Base-by-base conservation (phyloP, 257 asterid genomes). In the Haberlea rhodopensis region DNA sequence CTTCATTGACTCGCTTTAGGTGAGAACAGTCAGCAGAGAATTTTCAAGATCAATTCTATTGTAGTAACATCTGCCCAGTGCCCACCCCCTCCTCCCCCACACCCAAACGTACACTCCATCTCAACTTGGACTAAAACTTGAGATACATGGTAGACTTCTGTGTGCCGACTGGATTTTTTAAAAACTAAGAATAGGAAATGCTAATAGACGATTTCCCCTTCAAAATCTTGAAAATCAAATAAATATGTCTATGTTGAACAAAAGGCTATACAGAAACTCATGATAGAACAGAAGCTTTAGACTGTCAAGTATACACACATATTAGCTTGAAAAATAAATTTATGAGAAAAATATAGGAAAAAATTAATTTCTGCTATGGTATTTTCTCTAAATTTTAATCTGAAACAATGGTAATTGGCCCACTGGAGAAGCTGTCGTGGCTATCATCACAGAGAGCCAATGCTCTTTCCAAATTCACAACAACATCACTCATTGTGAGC, bases 401-500 rank as follows among this genome's bases (percentile, higher is more conserved):
- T 3, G 96, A 85, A 77, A 63, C 73, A 65, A 77, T 72, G 40
- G 95, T 82, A 20, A 80, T 78, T 45, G 76, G 85, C 73, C 83
- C 89, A 72, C 96, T 89, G 19, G 86, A 89, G 54, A 84, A 79
- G 79, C 90, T 84, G 15, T 95, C 90, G 73, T 78, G 92, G 76
- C 88, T 86, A 32, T 78, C 92, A 56, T 86, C 94, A 61, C 91
- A 89, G 10, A 83, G 72, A 46, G 74, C 76, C 87, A 84, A 83
- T 4, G 96, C 95, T 68, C 95, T 69, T 60, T 86, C 96, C 82
- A 89, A 76, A 72, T 89, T 89, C 65, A 90, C 79, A 22, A 89
- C 96, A 57, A 84, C 77, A 53, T 86, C 96, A 53, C 68, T 71
- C 81, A 89, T 89, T 6, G 79, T 82, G 6, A 95, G 96, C 79